A percentile compares a stretch with the other conserved stretches of the same genome.
Evolutionary conservation across 345 rosid genomes (phyloP).

Genomic region (Capsella bursapastoris): DNA sequence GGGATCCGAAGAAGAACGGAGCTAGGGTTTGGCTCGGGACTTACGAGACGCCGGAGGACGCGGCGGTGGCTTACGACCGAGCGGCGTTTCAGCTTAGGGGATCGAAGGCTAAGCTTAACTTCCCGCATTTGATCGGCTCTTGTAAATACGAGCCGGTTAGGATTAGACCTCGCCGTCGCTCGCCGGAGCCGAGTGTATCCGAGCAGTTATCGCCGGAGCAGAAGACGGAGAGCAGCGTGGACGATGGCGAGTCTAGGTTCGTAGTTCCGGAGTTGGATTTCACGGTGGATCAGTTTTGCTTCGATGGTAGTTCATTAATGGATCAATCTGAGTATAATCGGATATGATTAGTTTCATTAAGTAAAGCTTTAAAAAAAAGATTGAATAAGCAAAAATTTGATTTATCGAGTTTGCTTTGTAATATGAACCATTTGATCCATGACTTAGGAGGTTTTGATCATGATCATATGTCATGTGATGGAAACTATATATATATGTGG

Average conservation of each 20-base stretch:
- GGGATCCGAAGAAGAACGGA: constrained; percentile 68
- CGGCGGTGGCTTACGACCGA: constrained; percentile 64
- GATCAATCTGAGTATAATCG: constrained; percentile 13
- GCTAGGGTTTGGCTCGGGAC: constrained; percentile 77
- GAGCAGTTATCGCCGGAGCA: constrained; percentile 1
- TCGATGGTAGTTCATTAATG: constrained; percentile 4
- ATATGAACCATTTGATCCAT: neutral
- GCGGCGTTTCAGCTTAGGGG: constrained; percentile 65
- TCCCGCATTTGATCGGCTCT: constrained; percentile 61
- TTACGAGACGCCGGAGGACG: constrained; percentile 66
- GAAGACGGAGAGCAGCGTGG: constrained; percentile 24
- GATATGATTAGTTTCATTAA: neutral
- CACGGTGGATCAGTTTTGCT: constrained; percentile 28
- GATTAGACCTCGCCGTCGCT: constrained; percentile 54
- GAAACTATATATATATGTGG: neutral
- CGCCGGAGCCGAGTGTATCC: constrained; percentile 36
- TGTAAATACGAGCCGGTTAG: constrained; percentile 49
- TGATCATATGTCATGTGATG: constrained; percentile 5
- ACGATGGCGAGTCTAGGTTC: constrained; percentile 12
- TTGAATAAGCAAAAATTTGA: neutral
- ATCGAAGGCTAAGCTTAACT: constrained; percentile 61
- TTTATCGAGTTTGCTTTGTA: neutral
- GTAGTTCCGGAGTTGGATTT: constrained; percentile 28
- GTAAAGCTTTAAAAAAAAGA: neutral
- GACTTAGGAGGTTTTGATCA: constrained; percentile 4